Evolutionary conservation across 2,329 filamentous ascomycete species (phyloP).

Genomic region (Drechmeria coniospora): DNA sequence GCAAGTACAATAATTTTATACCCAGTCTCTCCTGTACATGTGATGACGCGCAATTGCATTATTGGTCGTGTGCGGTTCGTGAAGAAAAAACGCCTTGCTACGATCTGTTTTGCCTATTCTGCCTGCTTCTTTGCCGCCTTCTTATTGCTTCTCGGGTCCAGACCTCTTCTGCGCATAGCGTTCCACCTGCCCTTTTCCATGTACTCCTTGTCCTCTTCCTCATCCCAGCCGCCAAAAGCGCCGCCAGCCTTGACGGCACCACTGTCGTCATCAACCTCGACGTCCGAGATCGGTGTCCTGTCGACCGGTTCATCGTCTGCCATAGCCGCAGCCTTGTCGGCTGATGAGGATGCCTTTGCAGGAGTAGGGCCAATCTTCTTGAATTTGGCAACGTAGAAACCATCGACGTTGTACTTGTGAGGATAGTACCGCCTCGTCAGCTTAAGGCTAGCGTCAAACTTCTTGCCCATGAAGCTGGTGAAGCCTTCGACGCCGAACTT

Average conservation of each 20-base stretch:
- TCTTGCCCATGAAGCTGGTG: conserved; percentile 78
- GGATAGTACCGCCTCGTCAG: conserved; percentile 78
- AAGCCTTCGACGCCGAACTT: conserved; percentile 86
- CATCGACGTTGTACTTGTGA: conserved; percentile 87
- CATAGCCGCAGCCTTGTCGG: conserved; percentile 16
- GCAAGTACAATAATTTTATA: too few species aligned
- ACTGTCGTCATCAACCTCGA: conserved; percentile 30
- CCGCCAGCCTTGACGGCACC: conserved; percentile 27
- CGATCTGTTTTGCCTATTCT: conserved; percentile 6
- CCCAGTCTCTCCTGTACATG: too few species aligned
- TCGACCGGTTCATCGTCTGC: conserved; percentile 38
- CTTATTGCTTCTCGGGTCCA: conserved; percentile 48
- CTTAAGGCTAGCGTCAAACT: conserved; percentile 73
- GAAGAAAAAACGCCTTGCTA: neutral
- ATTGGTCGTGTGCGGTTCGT: too few species aligned
- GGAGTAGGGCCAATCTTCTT: conserved; percentile 78
- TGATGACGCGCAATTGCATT: too few species aligned
- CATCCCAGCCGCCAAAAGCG: conserved; percentile 59
- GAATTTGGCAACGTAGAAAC: conserved; percentile 96
- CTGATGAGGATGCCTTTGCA: conserved; percentile 23
- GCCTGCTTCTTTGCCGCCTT: conserved; percentile 13
- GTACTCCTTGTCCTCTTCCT: conserved; percentile 55
- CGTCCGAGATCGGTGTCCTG: conserved; percentile 47
- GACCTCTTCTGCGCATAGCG: conserved; percentile 55
- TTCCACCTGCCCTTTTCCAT: conserved; percentile 62